Evolutionary conservation across 1,284 basidiomycete genomes (phyloP), one percentile per base, ranked within the genome.

Genomic region (Rhizoctonia solani): DNA sequence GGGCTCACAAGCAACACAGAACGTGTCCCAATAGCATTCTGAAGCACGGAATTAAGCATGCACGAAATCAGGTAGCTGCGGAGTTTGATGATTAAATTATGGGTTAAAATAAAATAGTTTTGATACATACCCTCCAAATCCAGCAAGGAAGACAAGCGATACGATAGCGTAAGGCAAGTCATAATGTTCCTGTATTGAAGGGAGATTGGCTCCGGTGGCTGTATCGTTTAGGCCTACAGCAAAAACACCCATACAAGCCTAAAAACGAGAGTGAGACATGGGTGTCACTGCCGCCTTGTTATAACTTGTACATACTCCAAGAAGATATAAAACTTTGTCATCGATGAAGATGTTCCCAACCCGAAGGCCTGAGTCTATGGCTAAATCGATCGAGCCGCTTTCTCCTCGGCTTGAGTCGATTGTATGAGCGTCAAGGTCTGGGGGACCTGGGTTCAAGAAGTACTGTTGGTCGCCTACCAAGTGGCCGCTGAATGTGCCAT

Each of bases 201-300:
- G 58, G 4, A 61, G 34, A n/a, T 61, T 61, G 30, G 58, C 58
- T 34, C 58, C 58, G 27, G 58, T 61, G 25, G 58, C 58, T 14
- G 58, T 61, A 19, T 50, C 44, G 21, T 61, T 61, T 9, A 61
- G 58, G 2, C 58, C 58, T 13, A 50, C 58, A 2, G 58, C 58
- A 50, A 61, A 61, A n/a, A 61, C 32, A 13, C 58, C 58, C 46
- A 61, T 61, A 46, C 58, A 61, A 13, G 42, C 27, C 58, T 44
- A 34, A n/a, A 11, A 13, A 29, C 49, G 30, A n/a, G 3, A 25
- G 23, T 13, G 4, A 16, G n/a, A 23, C 32, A 4, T 34, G 4
- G 11, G 32, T 11, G 14, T 11, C 42, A n/a, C 56, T 44, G 23
- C 46, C 32, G 21, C 11, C 41, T 56, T n/a, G n/a, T n/a, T n/a